These are phyloP conservation scores for Boletus reticulatus DNA, from an alignment of 768 basidiomycete species.

Conservation along the genomic window DNA sequence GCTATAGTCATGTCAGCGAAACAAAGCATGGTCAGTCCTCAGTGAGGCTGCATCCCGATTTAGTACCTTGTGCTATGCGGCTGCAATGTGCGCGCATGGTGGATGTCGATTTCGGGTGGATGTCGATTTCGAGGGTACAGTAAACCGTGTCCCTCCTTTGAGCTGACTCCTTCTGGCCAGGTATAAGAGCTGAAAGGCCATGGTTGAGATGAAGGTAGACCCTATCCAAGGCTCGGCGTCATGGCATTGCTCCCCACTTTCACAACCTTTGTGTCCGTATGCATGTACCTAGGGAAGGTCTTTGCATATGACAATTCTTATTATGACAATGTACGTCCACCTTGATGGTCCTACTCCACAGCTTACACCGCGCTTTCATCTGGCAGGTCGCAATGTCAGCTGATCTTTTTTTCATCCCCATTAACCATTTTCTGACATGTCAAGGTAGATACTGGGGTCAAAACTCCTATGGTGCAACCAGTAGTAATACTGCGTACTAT, in stretches of 20 bases:
- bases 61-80: slow-evolving; percentile 6
- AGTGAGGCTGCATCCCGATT: slow-evolving; percentile 10
- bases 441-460: slow-evolving; percentile 67
- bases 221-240: neutral
- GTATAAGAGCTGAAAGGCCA: slow-evolving; percentile 18
- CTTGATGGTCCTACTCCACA: neutral
- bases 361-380: neutral
- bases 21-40: slow-evolving; percentile 2
- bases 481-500: slow-evolving; percentile 49
- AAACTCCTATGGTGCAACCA: slow-evolving; percentile 66
- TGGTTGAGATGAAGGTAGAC: neutral
- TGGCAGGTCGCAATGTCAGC: slow-evolving; percentile 55
- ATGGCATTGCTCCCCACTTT: slow-evolving; percentile 12
- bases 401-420: neutral
- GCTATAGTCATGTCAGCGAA: slow-evolving; percentile 10
- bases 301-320: slow-evolving; percentile 54
- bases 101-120: neutral
- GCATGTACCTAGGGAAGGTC: slow-evolving; percentile 15
- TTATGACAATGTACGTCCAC: slow-evolving; percentile 58
- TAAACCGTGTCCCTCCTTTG: neutral
- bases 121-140: neutral
- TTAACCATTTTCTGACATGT: neutral
- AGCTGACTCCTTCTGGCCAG: neutral
- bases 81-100: slow-evolving; percentile 6
- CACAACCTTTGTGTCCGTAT: neutral